These are phyloP conservation scores for Austropuccinia psidii DNA, from an alignment of 1,284 basidiomycete genomes.

Conservation along the genomic window DNA sequence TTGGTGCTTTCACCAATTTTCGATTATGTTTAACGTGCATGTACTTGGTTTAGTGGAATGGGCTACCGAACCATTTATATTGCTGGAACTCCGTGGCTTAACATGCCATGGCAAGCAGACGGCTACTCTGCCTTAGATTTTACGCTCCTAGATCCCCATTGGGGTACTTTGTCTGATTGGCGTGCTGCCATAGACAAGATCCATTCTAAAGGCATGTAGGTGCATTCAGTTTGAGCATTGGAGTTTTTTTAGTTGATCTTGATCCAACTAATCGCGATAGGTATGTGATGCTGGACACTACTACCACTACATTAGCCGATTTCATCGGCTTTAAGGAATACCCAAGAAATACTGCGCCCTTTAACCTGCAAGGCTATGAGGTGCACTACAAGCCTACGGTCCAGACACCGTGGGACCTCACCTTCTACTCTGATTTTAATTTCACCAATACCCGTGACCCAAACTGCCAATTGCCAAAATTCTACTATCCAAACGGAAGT, in stretches of 20 bases:
- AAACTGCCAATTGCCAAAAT: slow-evolving; percentile 64
- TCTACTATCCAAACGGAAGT: slow-evolving; percentile 68
- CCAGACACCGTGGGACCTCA: slow-evolving; percentile 74
- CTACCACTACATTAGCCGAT: slow-evolving; percentile 81
- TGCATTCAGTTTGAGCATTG: not conserved
- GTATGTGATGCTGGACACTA: slow-evolving; percentile 82
- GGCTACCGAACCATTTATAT: slow-evolving; percentile 74
- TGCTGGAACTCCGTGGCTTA: slow-evolving; percentile 75
- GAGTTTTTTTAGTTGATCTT: not conserved
- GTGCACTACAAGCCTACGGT: slow-evolving; percentile 65
- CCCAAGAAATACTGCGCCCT: slow-evolving; percentile 70
- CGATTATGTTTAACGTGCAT: not conserved
- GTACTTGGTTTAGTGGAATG: slow-evolving; percentile 55
- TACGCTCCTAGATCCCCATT: slow-evolving; percentile 78
- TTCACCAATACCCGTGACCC: slow-evolving; percentile 59
- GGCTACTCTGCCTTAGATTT: slow-evolving; percentile 88
- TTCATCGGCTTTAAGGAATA: slow-evolving; percentile 73
- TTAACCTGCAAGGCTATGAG: slow-evolving; percentile 64
- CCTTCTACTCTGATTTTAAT: slow-evolving; percentile 70
- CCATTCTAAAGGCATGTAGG: slow-evolving; percentile 64
- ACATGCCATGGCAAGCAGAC: slow-evolving; percentile 95
- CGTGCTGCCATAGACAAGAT: slow-evolving; percentile 62
- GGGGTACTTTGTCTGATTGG: slow-evolving; percentile 74
- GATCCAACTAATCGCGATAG: slow-evolving; percentile 1
- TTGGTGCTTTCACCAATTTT: not conserved